Percentiles rank a stretch among this genome's conserved stretches.
These are phyloP conservation scores for Acorus calamus DNA, from an alignment of 106 monocot genomes.

Conservation along the genomic window DNA sequence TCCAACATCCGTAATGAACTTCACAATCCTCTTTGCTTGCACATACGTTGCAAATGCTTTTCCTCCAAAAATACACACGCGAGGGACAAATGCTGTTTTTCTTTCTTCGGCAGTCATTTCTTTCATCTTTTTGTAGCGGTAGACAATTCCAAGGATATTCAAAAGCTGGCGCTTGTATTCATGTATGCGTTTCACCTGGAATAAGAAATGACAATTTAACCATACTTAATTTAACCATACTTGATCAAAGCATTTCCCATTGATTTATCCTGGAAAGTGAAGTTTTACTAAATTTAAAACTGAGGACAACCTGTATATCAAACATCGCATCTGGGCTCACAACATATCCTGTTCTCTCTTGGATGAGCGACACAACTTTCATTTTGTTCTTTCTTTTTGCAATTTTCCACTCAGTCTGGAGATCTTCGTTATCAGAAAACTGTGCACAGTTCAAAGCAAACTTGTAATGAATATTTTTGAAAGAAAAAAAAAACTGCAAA, in stretches of 20 bases:
- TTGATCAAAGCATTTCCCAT: no score
- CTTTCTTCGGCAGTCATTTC: constrained; percentile 81
- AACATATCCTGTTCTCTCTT: constrained; percentile 81
- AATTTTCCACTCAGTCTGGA: constrained; percentile 77
- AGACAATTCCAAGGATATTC: constrained; percentile 90
- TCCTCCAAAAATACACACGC: constrained; percentile 98
- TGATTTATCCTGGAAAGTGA: no score
- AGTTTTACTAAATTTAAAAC: not conserved
- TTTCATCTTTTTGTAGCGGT: constrained; percentile 96
- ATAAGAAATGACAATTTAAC: no score
- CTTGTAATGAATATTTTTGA: not conserved
- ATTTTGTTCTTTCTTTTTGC: constrained; percentile 82
- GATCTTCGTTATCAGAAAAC: constrained; percentile 80
- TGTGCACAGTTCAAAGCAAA: constrained; percentile 18
- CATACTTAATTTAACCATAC: no score
- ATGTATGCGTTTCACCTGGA: constrained; percentile 91
- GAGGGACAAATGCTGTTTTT: constrained; percentile 51
- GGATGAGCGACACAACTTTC: constrained; percentile 77
- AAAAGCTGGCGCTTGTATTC: constrained; percentile 91
- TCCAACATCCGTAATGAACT: constrained; percentile 96
- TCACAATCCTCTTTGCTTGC: constrained; percentile 96
- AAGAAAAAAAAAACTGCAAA: no score
- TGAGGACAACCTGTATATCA: constrained; percentile 66
- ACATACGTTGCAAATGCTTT: constrained; percentile 98
- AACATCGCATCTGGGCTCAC: constrained; percentile 96